Evolutionary conservation across 495 filamentous ascomycete species (phyloP).

Genomic region (Viridothelium virens): DNA sequence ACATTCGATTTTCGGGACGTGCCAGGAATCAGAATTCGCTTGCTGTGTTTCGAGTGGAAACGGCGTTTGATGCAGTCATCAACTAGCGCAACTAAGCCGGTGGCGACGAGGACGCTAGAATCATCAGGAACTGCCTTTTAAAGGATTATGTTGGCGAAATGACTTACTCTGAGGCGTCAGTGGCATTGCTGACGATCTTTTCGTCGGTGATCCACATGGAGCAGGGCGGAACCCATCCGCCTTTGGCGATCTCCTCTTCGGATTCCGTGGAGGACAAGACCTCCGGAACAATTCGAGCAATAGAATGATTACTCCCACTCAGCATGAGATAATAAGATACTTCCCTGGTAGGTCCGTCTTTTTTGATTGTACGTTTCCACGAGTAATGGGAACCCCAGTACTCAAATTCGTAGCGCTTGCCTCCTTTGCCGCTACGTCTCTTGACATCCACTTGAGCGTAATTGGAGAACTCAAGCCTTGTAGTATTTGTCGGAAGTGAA

Average conservation of each 20-base stretch:
- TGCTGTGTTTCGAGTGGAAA: conserved; percentile 60
- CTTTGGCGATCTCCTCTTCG: conserved; percentile 64
- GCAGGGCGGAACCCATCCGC: conserved; percentile 87
- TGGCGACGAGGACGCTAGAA: conserved; percentile 74
- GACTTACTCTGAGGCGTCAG: conserved; percentile 91
- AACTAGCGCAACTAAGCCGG: conserved; percentile 80
- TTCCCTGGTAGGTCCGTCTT: conserved; percentile 50
- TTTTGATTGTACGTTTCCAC: conserved; percentile 69
- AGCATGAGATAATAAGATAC: conserved; percentile 73
- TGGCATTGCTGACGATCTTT: conserved; percentile 53
- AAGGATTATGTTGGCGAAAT: not conserved
- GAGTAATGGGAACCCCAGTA: conserved; percentile 83
- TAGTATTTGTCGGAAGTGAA: conserved; percentile 55
- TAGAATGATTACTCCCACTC: conserved; percentile 49
- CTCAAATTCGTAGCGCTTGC: conserved; percentile 80
- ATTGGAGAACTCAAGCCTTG: conserved; percentile 91
- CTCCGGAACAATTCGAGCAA: conserved; percentile 84
- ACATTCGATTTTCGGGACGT: conserved; percentile 52
- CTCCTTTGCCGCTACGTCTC: conserved; percentile 46
- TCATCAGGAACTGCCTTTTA: not conserved
- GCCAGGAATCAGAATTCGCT: conserved; percentile 49
- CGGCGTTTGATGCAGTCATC: conserved; percentile 84
- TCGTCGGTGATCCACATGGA: conserved; percentile 80
- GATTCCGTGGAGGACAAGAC: conserved; percentile 60
- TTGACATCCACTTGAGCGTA: conserved; percentile 87